Conservation (phyloP, 2,329 filamentous ascomycete genomes). For the Nemania bipapillata region DNA sequence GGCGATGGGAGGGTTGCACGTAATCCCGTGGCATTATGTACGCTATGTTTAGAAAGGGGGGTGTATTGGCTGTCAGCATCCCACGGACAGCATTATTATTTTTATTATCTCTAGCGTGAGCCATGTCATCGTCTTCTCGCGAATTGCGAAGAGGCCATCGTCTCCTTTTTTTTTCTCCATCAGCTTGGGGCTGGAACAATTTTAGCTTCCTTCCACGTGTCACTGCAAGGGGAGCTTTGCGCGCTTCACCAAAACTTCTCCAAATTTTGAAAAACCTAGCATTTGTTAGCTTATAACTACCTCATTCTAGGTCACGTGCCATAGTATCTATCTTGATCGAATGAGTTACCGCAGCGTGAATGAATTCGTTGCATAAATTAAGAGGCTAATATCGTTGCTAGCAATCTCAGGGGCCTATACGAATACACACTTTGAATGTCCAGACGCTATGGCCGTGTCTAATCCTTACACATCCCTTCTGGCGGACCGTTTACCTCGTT, state of each 20-base stretch:
- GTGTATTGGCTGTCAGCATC: conserved; percentile 28
- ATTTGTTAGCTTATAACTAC: not conserved
- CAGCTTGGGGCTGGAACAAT: not conserved
- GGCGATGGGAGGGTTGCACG: conserved; percentile 15
- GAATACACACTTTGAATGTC: not conserved
- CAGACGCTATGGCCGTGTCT: not conserved
- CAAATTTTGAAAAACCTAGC: not conserved
- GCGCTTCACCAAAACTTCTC: not conserved
- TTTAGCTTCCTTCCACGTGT: not conserved
- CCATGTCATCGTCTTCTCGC: conserved; percentile 16
- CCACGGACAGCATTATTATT: conserved; percentile 15
- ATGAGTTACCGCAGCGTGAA: not conserved
- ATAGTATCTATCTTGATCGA: not conserved
- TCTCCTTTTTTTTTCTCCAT: not conserved
- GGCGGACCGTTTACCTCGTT: not conserved
- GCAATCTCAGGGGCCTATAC: too few species aligned
- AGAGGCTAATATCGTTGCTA: too few species aligned
- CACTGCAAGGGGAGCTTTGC: not conserved
- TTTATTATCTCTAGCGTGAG: conserved; percentile 15
- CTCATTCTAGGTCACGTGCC: not conserved
- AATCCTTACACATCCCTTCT: not conserved
- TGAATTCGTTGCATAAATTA: not conserved
- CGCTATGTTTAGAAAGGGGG: conserved; percentile 30
- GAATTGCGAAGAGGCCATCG: conserved; percentile 6
- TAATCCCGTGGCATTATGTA: conserved; percentile 25